phyloP scores from a whole-genome alignment of 306 rosid genomes.

The Luffa aegyptiaca region DNA sequence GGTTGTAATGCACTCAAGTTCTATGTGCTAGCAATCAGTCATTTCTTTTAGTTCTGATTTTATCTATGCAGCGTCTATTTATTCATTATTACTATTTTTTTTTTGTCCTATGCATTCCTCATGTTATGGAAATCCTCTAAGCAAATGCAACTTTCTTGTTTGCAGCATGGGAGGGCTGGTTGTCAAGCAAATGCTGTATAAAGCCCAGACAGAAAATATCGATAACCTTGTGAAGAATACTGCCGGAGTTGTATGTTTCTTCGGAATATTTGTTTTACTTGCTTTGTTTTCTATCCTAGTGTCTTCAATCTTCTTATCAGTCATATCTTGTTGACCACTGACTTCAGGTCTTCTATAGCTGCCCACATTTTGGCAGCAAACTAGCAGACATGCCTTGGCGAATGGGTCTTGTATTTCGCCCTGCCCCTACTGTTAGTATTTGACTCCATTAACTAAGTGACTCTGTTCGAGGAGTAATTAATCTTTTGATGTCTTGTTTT shows the following conservation, averaged over 20 bases:
- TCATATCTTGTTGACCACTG: slow-evolving; percentile 15
- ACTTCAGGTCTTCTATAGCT: slow-evolving; percentile 86
- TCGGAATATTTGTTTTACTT: slow-evolving; percentile 4
- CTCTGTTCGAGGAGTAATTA: background rate
- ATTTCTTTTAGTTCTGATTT: background rate
- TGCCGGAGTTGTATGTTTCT: slow-evolving; percentile 63
- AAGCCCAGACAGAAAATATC: slow-evolving; percentile 59
- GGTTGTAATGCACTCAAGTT: background rate
- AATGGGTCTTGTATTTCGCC: slow-evolving; percentile 89
- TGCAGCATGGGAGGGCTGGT: slow-evolving; percentile 96
- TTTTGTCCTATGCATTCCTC: background rate
- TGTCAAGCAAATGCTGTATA: slow-evolving; percentile 83
- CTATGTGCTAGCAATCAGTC: background rate
- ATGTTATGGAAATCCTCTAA: background rate
- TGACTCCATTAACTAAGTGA: background rate
- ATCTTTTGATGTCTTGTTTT: background rate
- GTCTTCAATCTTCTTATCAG: background rate
- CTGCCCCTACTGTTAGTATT: slow-evolving; percentile 80
- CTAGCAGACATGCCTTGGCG: slow-evolving; percentile 98
- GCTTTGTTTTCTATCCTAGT: slow-evolving; percentile 1
- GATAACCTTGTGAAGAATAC: slow-evolving; percentile 75
- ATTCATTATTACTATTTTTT: background rate
- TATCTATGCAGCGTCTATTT: background rate
- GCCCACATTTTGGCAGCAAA: slow-evolving; percentile 99
- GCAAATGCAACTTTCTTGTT: background rate